Evolutionary conservation across 495 filamentous ascomycete species (phyloP), one percentile per base, ranked within the genome.

Genomic region (Penicillium pulvis): DNA sequence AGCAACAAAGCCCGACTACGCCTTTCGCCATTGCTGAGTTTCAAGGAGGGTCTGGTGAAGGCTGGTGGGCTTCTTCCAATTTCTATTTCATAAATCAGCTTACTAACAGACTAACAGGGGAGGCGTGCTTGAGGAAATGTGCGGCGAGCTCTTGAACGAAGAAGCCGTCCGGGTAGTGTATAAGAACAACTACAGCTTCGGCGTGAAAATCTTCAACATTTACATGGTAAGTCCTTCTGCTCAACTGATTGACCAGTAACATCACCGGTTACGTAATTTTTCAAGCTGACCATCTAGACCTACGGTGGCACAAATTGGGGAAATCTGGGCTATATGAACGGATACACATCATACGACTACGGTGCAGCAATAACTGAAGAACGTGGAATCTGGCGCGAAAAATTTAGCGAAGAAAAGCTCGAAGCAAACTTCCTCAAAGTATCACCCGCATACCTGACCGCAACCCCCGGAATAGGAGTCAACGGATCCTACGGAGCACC

Each of bases 231-330:
- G 66, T 59, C 43, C 6, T 7, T 31, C 2, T 5, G 16, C 19
- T 20, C 8, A 17, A 31, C 23, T 16, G 6, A 47, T 9, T 23
- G 23, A 35, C 2, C n/a, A n/a, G n/a, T n/a, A n/a, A n/a, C n/a
- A n/a, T n/a, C n/a, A n/a, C n/a, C n/a, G n/a, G n/a, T n/a, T n/a
- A n/a, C n/a, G n/a, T n/a, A n/a, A n/a, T n/a, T n/a, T n/a, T n/a
- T n/a, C 8, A 31, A 41, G 16, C 17, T 57, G 35, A 26, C 16
- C 61, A 35, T 55, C n/a, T 19, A 84, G 81, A 80, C 73, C 0
- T 85, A 71, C 47, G 87, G 88, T 17, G 87, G 86, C 4, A 89
- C 87, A 6, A 91, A 91, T 62, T 91, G 88, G 89, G 89, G 89
- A n/a, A 90, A 91, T 61, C 69, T 90, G 16, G 87, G 87, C 0